Conservation (phyloP, 257 asterid genomes). For the Solanum neorickii region DNA sequence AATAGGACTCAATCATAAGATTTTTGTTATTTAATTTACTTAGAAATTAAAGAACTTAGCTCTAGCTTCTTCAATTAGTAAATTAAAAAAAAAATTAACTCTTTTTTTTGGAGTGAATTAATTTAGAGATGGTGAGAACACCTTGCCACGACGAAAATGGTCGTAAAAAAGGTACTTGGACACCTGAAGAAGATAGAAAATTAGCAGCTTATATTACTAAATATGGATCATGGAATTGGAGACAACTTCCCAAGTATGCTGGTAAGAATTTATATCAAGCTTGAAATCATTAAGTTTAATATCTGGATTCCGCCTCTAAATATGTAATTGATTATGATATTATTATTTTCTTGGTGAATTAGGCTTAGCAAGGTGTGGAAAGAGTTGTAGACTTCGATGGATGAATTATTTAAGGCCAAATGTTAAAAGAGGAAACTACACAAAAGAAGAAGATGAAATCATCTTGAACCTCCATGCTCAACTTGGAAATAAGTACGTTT, state of each 20-base stretch:
- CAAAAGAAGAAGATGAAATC: slow-evolving; percentile 5
- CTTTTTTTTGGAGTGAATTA: neutral
- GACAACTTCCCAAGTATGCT: slow-evolving; percentile 3
- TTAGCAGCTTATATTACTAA: neutral
- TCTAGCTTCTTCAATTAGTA: neutral
- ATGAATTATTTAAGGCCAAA: slow-evolving; percentile 5
- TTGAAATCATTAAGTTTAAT: neutral
- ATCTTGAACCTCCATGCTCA: neutral
- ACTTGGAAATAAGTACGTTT: slow-evolving; percentile 1
- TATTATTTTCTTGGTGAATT: neutral
- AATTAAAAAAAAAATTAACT: no score
- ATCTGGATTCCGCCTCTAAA: no score
- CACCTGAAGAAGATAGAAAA: slow-evolving; percentile 8
- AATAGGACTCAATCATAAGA: neutral
- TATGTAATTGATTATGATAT: neutral
- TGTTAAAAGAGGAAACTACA: slow-evolving; percentile 2
- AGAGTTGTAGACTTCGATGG: slow-evolving; percentile 14
- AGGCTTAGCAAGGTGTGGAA: slow-evolving; percentile 9
- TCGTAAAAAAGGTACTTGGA: slow-evolving; percentile 1
- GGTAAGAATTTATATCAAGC: neutral
- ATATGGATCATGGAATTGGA: slow-evolving; percentile 10
- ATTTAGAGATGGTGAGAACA: neutral
- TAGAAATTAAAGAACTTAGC: neutral
- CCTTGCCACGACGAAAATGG: neutral
- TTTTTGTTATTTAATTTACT: no score